phyloP scores from a whole-genome alignment of 345 rosid genomes.

The Dipteronia sinensis region DNA sequence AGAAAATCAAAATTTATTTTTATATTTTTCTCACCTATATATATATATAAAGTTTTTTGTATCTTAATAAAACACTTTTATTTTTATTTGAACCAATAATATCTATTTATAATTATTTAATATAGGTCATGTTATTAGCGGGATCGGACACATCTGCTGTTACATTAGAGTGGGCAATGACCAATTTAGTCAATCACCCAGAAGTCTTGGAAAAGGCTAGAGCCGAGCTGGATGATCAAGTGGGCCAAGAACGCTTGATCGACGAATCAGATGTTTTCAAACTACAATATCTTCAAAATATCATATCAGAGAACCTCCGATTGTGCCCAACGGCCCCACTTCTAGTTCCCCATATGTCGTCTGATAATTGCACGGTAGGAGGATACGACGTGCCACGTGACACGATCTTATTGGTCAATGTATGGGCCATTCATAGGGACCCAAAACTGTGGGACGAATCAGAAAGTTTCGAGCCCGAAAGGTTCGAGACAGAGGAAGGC shows the following conservation, averaged over 20 bases:
- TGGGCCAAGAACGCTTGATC: conserved; percentile 41
- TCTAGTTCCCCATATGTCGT: conserved; percentile 47
- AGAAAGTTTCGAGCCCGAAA: conserved; percentile 43
- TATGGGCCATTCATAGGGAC: conserved; percentile 62
- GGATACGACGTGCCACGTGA: conserved; percentile 48
- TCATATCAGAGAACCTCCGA: conserved; percentile 45
- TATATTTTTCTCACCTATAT: too few species aligned
- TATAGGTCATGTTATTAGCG: conserved; percentile 39
- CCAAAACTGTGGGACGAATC: conserved; percentile 49
- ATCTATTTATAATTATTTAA: too few species aligned
- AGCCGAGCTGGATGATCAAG: conserved; percentile 32
- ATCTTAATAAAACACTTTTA: too few species aligned
- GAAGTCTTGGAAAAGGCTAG: conserved; percentile 26
- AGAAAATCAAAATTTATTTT: too few species aligned
- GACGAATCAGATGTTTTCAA: conserved; percentile 43
- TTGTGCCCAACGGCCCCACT: conserved; percentile 49
- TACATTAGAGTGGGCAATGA: conserved; percentile 65
- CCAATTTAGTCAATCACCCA: conserved; percentile 48
- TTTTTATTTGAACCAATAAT: too few species aligned
- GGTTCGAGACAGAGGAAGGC: conserved; percentile 31
- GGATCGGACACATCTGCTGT: conserved; percentile 54
- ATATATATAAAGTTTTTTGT: too few species aligned
- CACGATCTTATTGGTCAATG: conserved; percentile 46
- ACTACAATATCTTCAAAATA: conserved; percentile 38
- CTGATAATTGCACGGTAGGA: conserved; percentile 38